Percentiles rank a stretch among this genome's conserved stretches.
Conservation (phyloP, 202 grass and related monocot genomes). For the Digitaria exilis region DNA sequence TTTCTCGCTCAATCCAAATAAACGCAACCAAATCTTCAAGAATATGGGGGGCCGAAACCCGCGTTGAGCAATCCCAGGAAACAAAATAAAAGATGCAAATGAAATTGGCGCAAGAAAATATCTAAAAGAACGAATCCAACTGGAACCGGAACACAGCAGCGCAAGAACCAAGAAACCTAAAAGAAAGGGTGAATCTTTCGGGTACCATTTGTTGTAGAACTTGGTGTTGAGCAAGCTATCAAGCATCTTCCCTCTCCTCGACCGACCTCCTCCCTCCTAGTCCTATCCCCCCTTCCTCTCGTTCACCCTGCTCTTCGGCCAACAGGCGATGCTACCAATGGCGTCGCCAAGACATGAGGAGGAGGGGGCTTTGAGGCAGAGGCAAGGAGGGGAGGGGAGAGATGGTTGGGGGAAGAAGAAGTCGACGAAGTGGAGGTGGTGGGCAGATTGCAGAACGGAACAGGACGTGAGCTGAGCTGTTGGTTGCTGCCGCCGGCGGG, state of each 20-base stretch:
- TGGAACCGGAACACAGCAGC: neutral
- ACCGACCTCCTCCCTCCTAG: neutral
- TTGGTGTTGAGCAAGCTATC: constrained; percentile 68
- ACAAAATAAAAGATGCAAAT: neutral
- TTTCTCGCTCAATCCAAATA: too few relatives aligned
- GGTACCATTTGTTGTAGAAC: constrained; percentile 91
- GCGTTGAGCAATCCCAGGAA: constrained; percentile 13
- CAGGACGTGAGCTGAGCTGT: constrained; percentile 41
- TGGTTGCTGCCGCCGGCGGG: constrained; percentile 15
- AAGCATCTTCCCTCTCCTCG: constrained; percentile 57
- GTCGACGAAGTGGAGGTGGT: constrained; percentile 39
- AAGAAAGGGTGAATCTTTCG: neutral
- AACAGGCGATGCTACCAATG: constrained; percentile 29
- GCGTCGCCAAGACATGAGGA: constrained; percentile 43
- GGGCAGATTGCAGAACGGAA: constrained; percentile 15
- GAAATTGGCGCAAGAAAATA: neutral
- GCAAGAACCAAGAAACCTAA: constrained; percentile 10
- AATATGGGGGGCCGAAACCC: neutral
- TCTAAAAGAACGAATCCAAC: constrained; percentile 10
- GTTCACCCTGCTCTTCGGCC: neutral
- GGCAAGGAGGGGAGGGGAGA: neutral
- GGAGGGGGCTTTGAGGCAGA: constrained; percentile 11
- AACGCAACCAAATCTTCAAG: neutral
- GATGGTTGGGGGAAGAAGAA: constrained; percentile 8
- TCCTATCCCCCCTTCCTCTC: neutral